phyloP scores from a whole-genome alignment of 2,329 filamentous ascomycete species.

The Dactylonectria estremocensis region DNA sequence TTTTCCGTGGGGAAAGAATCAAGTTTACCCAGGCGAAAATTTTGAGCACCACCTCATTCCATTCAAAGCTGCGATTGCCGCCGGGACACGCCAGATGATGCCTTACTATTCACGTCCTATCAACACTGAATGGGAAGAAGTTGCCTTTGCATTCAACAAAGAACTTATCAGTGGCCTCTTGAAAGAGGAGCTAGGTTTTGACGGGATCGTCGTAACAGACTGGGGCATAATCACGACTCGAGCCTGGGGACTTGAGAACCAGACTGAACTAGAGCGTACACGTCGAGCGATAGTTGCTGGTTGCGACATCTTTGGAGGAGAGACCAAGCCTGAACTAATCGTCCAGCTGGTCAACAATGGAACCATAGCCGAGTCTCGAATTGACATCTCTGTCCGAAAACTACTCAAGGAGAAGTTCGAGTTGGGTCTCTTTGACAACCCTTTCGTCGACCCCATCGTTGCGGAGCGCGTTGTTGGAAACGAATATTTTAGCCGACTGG shows the following conservation, averaged over 20 bases:
- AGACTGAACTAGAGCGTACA: constrained; percentile 59
- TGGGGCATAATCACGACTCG: constrained; percentile 65
- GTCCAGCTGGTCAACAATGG: constrained; percentile 61
- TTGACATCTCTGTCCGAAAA: constrained; percentile 61
- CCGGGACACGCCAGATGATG: constrained; percentile 68
- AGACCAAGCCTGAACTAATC: constrained; percentile 63
- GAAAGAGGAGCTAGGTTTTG: constrained; percentile 61
- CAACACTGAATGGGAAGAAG: constrained; percentile 60
- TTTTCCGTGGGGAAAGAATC: constrained; percentile 66
- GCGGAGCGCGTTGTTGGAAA: constrained; percentile 61
- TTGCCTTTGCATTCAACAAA: constrained; percentile 66
- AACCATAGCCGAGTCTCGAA: constrained; percentile 58
- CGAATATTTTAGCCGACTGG: constrained; percentile 55
- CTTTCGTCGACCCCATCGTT: constrained; percentile 61
- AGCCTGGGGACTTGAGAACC: constrained; percentile 64
- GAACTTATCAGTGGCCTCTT: constrained; percentile 64
- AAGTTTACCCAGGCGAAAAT: constrained; percentile 65
- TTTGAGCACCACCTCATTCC: constrained; percentile 66
- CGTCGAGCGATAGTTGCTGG: constrained; percentile 63
- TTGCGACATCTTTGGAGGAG: constrained; percentile 66
- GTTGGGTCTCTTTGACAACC: constrained; percentile 66
- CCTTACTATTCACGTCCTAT: constrained; percentile 65
- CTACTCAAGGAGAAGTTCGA: constrained; percentile 65
- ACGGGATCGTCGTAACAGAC: constrained; percentile 65
- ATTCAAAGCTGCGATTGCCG: constrained; percentile 65